A percentile compares a stretch with the other conserved stretches of the same genome.
Conservation (phyloP, 352 stramenopile genomes). For the Thalassiosira mediterranea region DNA sequence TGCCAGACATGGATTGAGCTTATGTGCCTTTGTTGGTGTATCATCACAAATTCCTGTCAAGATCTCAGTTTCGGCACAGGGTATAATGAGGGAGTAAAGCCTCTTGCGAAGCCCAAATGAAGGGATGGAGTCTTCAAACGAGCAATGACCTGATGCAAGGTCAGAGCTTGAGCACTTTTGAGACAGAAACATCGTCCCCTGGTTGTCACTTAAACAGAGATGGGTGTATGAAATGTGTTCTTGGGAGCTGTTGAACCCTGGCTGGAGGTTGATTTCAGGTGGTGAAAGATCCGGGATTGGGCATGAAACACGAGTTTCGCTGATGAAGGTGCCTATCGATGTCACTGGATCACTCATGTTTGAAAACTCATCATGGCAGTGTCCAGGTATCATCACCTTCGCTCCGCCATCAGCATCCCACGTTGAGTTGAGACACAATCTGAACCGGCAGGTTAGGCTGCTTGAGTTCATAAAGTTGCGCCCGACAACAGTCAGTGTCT, state of each 20-base stretch:
- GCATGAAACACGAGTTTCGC: slow-evolving; percentile 46
- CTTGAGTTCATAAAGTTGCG: slow-evolving; percentile 91
- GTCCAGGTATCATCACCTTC: slow-evolving; percentile 27
- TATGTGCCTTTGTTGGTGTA: slow-evolving; percentile 42
- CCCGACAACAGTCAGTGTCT: slow-evolving; percentile 91
- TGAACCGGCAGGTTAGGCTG: slow-evolving; percentile 88
- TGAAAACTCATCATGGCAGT: slow-evolving; percentile 25
- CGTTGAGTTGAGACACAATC: slow-evolving; percentile 41
- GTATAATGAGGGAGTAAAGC: slow-evolving; percentile 61
- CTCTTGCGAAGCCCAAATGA: slow-evolving; percentile 40
- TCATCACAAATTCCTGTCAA: slow-evolving; percentile 36
- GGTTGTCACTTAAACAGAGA: slow-evolving; percentile 52
- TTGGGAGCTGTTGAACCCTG: slow-evolving; percentile 31
- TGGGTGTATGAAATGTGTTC: neutral
- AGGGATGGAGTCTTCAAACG: slow-evolving; percentile 34
- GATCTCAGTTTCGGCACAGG: slow-evolving; percentile 70
- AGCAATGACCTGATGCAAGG: slow-evolving; percentile 29
- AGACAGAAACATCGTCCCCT: slow-evolving; percentile 45
- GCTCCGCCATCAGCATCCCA: slow-evolving; percentile 25
- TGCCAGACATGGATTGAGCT: slow-evolving; percentile 83
- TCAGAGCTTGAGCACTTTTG: slow-evolving; percentile 44
- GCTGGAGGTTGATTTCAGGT: no score
- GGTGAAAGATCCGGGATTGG: slow-evolving; percentile 44
- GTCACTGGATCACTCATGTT: slow-evolving; percentile 38
- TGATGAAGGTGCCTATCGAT: slow-evolving; percentile 45